Evolutionary conservation across 2,329 filamentous ascomycete genomes (phyloP).

Genomic region (Paramyrothecium roridum): DNA sequence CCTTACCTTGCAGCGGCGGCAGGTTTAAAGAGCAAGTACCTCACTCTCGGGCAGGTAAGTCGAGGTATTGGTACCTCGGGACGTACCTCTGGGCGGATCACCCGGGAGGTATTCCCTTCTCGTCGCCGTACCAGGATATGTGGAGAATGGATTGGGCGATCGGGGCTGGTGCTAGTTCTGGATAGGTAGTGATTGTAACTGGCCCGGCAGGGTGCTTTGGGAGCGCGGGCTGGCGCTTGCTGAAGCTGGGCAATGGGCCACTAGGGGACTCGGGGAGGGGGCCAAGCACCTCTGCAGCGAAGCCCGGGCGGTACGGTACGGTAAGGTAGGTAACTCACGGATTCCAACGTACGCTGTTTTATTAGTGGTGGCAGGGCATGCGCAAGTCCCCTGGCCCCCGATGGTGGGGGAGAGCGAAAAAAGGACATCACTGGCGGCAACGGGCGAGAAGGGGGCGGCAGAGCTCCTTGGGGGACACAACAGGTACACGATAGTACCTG

Average conservation of each 20-base stretch:
- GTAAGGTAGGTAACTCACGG: too few species aligned
- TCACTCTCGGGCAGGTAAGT: background rate
- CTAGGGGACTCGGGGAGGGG: background rate
- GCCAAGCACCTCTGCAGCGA: background rate
- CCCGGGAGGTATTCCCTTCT: too few species aligned
- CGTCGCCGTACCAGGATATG: too few species aligned
- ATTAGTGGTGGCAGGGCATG: too few species aligned
- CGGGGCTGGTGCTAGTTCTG: conserved; percentile 1
- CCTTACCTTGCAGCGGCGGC: background rate
- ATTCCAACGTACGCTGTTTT: background rate
- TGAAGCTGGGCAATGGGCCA: background rate
- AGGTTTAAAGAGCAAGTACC: background rate
- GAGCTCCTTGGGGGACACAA: too few species aligned
- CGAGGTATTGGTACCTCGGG: background rate
- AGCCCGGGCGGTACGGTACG: background rate
- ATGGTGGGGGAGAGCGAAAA: too few species aligned
- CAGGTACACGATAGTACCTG: too few species aligned
- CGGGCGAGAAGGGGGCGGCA: too few species aligned
- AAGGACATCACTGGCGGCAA: too few species aligned
- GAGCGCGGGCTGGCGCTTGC: background rate
- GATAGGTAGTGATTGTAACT: background rate
- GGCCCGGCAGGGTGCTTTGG: background rate
- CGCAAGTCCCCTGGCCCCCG: too few species aligned
- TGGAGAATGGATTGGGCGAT: conserved; percentile 8
- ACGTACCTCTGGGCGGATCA: background rate